Conservation (phyloP, 257 asterid genomes). For the Thymus quinquecostatus region DNA sequence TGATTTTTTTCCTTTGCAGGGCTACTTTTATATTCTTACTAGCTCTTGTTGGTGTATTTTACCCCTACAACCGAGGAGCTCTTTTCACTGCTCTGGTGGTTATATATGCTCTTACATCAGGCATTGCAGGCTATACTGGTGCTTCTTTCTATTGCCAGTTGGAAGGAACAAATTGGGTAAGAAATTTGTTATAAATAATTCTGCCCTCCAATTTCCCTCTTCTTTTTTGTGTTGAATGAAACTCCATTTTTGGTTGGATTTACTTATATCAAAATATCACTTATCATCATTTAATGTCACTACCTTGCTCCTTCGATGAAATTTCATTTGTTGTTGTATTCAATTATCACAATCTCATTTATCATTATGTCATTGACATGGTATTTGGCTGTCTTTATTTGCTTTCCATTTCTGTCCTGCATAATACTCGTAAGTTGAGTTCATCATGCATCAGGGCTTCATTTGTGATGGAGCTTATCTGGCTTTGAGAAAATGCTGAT, state of each 20-base stretch:
- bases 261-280: background rate
- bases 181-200: background rate
- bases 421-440: background rate
- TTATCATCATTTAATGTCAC: background rate
- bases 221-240: conserved; percentile 1
- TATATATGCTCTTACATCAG: conserved; percentile 73
- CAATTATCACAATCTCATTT: too few species aligned
- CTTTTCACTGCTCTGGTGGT: conserved; percentile 62
- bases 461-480: background rate
- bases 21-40: conserved; percentile 61
- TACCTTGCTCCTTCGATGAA: background rate
- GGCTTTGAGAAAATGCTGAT: too few species aligned
- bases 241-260: background rate
- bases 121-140: conserved; percentile 68
- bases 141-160: conserved; percentile 69
- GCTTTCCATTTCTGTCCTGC: background rate
- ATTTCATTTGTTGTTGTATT: too few species aligned
- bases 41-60: conserved; percentile 69
- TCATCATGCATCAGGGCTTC: background rate
- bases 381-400: background rate
- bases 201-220: background rate
- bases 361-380: background rate
- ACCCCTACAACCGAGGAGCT: conserved; percentile 76
- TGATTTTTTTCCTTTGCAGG: conserved; percentile 39
- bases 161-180: conserved; percentile 80